Conservation (phyloP, 805 yeast species). For the Pichia insulana region DNA sequence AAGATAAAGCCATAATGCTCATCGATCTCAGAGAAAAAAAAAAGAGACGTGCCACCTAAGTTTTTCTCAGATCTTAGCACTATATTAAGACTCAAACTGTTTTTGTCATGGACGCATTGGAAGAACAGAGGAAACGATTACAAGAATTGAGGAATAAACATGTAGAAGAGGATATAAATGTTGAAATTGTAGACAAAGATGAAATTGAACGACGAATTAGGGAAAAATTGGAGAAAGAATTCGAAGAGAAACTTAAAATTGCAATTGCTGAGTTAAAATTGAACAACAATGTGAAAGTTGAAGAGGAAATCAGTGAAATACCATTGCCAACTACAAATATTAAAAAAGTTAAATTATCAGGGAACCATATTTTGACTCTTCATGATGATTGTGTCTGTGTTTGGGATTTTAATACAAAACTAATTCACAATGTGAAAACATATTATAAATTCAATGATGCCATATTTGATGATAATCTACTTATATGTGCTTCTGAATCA, state of each 20-base stretch:
- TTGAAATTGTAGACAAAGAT: not conserved
- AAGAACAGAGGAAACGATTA: slow-evolving; percentile 35
- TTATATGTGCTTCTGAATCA: not conserved
- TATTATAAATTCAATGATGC: slow-evolving; percentile 1
- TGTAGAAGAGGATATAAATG: slow-evolving; percentile 6
- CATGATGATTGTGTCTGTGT: slow-evolving; percentile 9
- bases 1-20: too few species aligned
- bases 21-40: too few species aligned
- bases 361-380: slow-evolving; percentile 3
- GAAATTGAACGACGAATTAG: slow-evolving; percentile 11
- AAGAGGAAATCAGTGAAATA: not conserved
- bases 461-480: not conserved
- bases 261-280: not conserved
- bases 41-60: too few species aligned
- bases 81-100: too few species aligned
- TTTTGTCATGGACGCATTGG: not conserved
- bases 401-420: slow-evolving; percentile 20
- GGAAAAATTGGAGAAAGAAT: slow-evolving; percentile 5
- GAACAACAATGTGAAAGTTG: not conserved
- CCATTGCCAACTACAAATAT: slow-evolving; percentile 3
- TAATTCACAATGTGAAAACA: slow-evolving; percentile 29
- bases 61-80: too few species aligned
- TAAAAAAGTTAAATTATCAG: not conserved
- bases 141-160: slow-evolving; percentile 37
- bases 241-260: slow-evolving; percentile 1